Conservation (phyloP, 768 basidiomycete genomes). For the Trametes punicea region DNA sequence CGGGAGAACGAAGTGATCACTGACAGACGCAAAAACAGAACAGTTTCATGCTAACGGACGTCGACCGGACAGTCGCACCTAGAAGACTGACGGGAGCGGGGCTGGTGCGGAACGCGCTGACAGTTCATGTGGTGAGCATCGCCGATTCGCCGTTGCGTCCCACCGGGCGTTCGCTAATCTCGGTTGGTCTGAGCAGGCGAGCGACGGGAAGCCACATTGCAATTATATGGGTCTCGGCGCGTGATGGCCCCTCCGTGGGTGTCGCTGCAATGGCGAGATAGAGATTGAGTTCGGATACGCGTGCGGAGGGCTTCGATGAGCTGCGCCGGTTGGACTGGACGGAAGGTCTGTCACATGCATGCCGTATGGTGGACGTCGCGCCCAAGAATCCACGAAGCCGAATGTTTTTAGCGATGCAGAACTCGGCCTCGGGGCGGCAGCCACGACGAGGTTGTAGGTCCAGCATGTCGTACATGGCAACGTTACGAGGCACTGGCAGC, state of each 20-base stretch:
- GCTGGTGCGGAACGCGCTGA: background rate
- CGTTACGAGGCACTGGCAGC: no score
- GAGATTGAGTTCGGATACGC: background rate
- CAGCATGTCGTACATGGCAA: background rate
- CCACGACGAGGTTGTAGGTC: constrained; percentile 1
- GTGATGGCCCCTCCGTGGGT: background rate
- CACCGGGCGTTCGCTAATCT: background rate
- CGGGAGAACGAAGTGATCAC: background rate
- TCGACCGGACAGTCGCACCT: background rate
- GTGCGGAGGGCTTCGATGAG: background rate
- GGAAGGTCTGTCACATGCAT: background rate
- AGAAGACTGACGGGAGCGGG: background rate
- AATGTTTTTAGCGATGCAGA: background rate
- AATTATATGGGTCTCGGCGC: background rate
- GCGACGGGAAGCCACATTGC: background rate
- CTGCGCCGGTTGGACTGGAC: background rate
- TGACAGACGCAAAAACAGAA: no score
- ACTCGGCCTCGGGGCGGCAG: background rate
- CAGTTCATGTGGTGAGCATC: background rate
- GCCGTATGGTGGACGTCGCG: background rate
- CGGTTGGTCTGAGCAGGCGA: background rate
- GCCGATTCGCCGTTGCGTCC: background rate
- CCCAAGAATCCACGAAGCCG: background rate
- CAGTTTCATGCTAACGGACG: background rate
- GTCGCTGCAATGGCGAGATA: background rate